Percentiles rank a stretch among this genome's conserved stretches.
Evolutionary conservation across 305 asterid genomes (phyloP).

Genomic region (Fraxinus velutina): DNA sequence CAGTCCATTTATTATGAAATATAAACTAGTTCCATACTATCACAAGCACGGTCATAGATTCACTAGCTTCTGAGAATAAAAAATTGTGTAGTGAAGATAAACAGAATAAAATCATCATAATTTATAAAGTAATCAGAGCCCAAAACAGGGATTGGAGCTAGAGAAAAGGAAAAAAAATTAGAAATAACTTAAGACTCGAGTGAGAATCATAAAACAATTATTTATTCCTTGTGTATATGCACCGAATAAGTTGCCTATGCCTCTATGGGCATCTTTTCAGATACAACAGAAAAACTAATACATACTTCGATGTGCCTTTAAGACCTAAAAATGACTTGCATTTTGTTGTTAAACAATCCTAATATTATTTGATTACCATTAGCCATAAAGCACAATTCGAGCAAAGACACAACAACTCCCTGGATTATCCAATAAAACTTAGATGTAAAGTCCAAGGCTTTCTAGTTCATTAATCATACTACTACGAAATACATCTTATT

Average conservation of each 20-base stretch:
- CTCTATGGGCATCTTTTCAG: not conserved
- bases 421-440: not conserved
- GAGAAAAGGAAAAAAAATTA: not conserved
- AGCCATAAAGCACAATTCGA: not conserved
- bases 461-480: not conserved
- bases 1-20: not conserved
- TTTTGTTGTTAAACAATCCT: not conserved
- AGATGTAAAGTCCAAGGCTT: not conserved
- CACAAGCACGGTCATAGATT: not conserved
- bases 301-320: not conserved
- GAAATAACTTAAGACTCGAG: not conserved
- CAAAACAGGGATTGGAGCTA: not conserved
- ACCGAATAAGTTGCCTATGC: not conserved
- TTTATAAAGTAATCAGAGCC: not conserved
- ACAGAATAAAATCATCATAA: no score
- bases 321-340: not conserved
- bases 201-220: not conserved
- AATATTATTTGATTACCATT: not conserved
- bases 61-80: not conserved
- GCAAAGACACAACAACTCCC: not conserved
- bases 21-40: not conserved
- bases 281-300: not conserved
- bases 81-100: not conserved
- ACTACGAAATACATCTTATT: not conserved
- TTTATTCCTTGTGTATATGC: not conserved